phyloP scores from a whole-genome alignment of 805 yeast species.

The Alloascoidea africana region DNA sequence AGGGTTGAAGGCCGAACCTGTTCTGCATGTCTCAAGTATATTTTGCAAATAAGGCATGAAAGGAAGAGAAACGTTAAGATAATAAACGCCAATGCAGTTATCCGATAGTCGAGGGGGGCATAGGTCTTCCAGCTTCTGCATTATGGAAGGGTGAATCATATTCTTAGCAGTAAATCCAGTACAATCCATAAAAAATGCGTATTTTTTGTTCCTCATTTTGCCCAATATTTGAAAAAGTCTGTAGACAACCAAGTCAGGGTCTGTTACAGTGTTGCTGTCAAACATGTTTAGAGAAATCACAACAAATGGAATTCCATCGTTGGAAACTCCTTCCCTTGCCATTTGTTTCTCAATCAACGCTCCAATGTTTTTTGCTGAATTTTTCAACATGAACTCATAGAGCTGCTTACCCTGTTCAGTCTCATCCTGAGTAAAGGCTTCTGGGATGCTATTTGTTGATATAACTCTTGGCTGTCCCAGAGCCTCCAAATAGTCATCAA shows the following conservation, averaged over 20 bases:
- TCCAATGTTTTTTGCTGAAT: constrained; percentile 38
- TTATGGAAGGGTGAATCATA: constrained; percentile 12
- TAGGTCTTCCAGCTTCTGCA: not conserved
- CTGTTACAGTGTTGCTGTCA: constrained; percentile 17
- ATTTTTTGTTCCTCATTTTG: constrained; percentile 58
- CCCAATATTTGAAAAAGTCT: constrained; percentile 48
- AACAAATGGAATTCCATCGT: constrained; percentile 60
- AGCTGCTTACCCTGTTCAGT: constrained; percentile 19
- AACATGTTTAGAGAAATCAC: constrained; percentile 29
- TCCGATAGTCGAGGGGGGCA: not conserved
- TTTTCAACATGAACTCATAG: constrained; percentile 61
- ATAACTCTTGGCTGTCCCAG: not conserved
- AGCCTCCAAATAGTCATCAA: not conserved
- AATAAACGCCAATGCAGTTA: not conserved
- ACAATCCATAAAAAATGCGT: constrained; percentile 49
- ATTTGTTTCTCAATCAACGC: constrained; percentile 25
- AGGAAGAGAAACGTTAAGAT: not conserved
- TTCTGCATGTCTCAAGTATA: not conserved
- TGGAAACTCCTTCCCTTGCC: constrained; percentile 48
- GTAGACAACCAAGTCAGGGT: constrained; percentile 38
- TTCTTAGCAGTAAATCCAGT: constrained; percentile 33
- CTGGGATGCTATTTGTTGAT: not conserved
- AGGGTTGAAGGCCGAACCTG: not conserved
- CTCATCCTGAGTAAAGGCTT: not conserved
- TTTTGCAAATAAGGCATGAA: not conserved